These are phyloP conservation scores for Clohesyomyces aquaticus DNA, from an alignment of 495 filamentous ascomycete genomes.

Conservation along the genomic window DNA sequence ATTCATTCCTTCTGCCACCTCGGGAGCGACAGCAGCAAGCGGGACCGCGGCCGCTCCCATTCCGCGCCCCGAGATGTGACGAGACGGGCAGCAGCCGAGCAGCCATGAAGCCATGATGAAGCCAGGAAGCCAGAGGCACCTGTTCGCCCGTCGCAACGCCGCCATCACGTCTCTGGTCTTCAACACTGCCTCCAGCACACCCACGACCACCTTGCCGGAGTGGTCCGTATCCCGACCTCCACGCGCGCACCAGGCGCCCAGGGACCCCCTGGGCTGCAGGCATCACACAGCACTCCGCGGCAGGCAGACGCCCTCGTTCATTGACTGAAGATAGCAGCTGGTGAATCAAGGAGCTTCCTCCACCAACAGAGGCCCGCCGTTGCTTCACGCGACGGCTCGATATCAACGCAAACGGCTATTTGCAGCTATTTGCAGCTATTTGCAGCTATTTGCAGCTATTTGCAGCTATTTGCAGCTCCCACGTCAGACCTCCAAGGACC, in stretches of 20 bases:
- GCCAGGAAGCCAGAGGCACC: background rate
- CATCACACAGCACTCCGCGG: constrained; percentile 17
- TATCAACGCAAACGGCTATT: constrained; percentile 29
- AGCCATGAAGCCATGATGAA: too few relatives aligned
- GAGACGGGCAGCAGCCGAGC: too few relatives aligned
- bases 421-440: too few relatives aligned
- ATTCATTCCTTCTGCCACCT: constrained; percentile 19
- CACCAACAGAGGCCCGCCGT: constrained; percentile 14
- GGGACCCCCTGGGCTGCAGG: constrained; percentile 1
- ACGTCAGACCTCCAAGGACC: constrained; percentile 19
- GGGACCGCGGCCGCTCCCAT: constrained; percentile 22
- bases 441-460: too few relatives aligned
- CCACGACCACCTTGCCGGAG: constrained; percentile 2
- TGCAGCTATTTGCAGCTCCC: constrained; percentile 34
- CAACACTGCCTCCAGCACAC: too few relatives aligned
- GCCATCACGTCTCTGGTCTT: background rate
- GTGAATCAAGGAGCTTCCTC: too few relatives aligned
- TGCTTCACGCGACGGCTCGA: constrained; percentile 10
- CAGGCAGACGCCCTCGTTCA: constrained; percentile 25
- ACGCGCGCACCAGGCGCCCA: constrained; percentile 24
- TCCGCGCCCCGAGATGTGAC: too few relatives aligned
- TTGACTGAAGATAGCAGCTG: constrained; percentile 1
- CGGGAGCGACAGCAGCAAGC: background rate
- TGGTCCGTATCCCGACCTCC: constrained; percentile 15
- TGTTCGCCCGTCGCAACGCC: background rate